Percentiles rank a stretch among this genome's conserved stretches.
phyloP scores from a whole-genome alignment of 441 rosid species.

The Pelargonium exstipulatum region DNA sequence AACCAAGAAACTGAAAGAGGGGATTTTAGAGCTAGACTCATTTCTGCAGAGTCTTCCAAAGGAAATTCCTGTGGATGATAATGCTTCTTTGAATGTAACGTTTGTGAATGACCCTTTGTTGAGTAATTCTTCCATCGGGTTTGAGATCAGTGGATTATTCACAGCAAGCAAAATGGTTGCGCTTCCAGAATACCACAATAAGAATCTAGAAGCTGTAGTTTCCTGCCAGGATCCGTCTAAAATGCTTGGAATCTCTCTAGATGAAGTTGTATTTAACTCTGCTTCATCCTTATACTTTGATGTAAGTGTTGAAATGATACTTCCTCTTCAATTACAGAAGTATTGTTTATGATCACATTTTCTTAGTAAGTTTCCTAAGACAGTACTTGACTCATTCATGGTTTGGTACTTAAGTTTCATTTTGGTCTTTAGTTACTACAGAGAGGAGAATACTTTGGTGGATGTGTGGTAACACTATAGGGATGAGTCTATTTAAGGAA shows the following conservation, averaged over 20 bases:
- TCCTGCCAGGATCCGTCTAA: slow-evolving; percentile 29
- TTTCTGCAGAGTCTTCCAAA: slow-evolving; percentile 64
- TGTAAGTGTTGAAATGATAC: slow-evolving; percentile 38
- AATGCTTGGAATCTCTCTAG: slow-evolving; percentile 54
- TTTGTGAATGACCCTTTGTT: slow-evolving; percentile 50
- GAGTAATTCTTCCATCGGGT: slow-evolving; percentile 48
- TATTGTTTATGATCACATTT: no score
- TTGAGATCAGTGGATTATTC: slow-evolving; percentile 58
- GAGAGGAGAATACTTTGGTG: no score
- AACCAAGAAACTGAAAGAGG: slow-evolving; percentile 45
- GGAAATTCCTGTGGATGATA: slow-evolving; percentile 37
- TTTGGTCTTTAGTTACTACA: no score
- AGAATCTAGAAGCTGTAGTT: slow-evolving; percentile 26
- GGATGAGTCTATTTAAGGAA: no score
- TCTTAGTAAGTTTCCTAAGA: no score
- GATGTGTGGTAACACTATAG: no score
- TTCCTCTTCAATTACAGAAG: background rate
- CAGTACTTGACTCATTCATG: no score
- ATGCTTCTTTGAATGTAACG: slow-evolving; percentile 59
- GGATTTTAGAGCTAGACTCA: slow-evolving; percentile 54
- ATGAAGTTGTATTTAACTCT: slow-evolving; percentile 54
- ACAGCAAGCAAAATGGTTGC: slow-evolving; percentile 25
- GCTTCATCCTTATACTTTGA: slow-evolving; percentile 62
- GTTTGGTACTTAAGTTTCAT: no score
- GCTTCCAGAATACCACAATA: slow-evolving; percentile 19